Percentiles rank a stretch among this genome's conserved stretches.
phyloP scores from a whole-genome alignment of 768 basidiomycete genomes.

The Termitomyces bulborhizus region DNA sequence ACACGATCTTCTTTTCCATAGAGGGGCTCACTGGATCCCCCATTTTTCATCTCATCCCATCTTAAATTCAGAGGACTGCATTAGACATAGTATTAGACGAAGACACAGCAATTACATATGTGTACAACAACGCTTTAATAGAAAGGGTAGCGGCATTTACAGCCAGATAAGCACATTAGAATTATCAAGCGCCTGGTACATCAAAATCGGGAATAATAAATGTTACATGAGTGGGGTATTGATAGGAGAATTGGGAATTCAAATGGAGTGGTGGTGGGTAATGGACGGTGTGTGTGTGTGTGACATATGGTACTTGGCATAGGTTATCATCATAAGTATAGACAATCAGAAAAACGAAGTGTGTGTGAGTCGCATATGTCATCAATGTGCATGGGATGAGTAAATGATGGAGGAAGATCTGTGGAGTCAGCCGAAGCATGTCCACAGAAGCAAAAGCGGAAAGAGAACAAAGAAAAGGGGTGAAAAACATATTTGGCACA shows the following conservation, averaged over 20 bases:
- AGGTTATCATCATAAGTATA: slow-evolving; percentile 6
- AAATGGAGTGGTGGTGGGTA: neutral
- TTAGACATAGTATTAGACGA: slow-evolving; percentile 20
- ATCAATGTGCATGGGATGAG: neutral
- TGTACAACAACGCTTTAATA: slow-evolving; percentile 27
- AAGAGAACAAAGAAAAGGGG: neutral
- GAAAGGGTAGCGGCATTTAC: slow-evolving; percentile 4
- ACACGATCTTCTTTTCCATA: neutral
- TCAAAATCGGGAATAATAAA: neutral
- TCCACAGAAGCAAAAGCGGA: neutral
- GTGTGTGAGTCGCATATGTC: slow-evolving; percentile 9
- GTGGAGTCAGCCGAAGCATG: neutral
- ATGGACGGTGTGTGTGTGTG: neutral
- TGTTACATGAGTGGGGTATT: neutral
- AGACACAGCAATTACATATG: slow-evolving; percentile 6
- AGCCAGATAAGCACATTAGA: slow-evolving; percentile 3
- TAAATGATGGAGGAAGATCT: neutral
- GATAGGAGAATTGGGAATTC: neutral
- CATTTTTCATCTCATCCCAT: neutral
- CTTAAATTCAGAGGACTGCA: slow-evolving; percentile 8
- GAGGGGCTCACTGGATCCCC: neutral
- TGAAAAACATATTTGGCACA: slow-evolving; percentile 5
- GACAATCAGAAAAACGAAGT: slow-evolving; percentile 4
- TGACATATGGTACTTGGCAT: neutral
- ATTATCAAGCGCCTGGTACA: slow-evolving; percentile 2